Percentiles rank a stretch among this genome's conserved stretches.
phyloP scores from a whole-genome alignment of 495 filamentous ascomycete genomes.

The Neurospora sp. region DNA sequence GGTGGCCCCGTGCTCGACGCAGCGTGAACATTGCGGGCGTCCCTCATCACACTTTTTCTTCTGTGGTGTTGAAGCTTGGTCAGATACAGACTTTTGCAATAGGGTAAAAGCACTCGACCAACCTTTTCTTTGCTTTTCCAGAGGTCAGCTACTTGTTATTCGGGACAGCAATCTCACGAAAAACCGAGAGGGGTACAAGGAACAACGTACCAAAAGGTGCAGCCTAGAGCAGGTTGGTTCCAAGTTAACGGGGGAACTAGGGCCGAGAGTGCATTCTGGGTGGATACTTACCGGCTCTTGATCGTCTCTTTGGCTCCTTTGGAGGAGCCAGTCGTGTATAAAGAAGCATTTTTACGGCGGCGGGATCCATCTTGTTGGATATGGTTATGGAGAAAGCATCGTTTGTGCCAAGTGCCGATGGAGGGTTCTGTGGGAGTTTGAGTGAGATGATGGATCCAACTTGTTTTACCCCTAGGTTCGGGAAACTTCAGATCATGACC shows the following conservation, averaged over 20 bases:
- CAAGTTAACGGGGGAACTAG: slow-evolving; percentile 5
- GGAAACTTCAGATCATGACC: neutral
- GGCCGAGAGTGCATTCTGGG: neutral
- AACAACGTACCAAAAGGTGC: slow-evolving; percentile 45
- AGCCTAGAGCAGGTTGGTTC: slow-evolving; percentile 31
- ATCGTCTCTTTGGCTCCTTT: slow-evolving; percentile 50
- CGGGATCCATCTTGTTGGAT: neutral
- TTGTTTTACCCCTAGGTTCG: neutral
- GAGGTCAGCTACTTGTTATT: slow-evolving; percentile 6
- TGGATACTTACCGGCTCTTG: slow-evolving; percentile 46
- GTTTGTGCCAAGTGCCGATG: neutral
- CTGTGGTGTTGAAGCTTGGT: slow-evolving; percentile 16
- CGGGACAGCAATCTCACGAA: neutral
- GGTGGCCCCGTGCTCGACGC: slow-evolving; percentile 39
- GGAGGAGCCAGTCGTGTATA: slow-evolving; percentile 47
- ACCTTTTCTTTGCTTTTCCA: slow-evolving; percentile 27
- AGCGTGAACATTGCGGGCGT: slow-evolving; percentile 48
- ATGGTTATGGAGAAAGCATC: neutral
- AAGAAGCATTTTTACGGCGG: slow-evolving; percentile 37
- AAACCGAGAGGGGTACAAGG: neutral
- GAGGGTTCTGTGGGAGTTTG: neutral
- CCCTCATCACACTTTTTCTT: slow-evolving; percentile 60
- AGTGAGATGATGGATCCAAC: neutral
- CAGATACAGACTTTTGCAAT: neutral
- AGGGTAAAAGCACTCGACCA: neutral